Evolutionary conservation across 2,329 filamentous ascomycete species (phyloP), one percentile per base, ranked within the genome.

Genomic region (Pleoardoris graminearum): DNA sequence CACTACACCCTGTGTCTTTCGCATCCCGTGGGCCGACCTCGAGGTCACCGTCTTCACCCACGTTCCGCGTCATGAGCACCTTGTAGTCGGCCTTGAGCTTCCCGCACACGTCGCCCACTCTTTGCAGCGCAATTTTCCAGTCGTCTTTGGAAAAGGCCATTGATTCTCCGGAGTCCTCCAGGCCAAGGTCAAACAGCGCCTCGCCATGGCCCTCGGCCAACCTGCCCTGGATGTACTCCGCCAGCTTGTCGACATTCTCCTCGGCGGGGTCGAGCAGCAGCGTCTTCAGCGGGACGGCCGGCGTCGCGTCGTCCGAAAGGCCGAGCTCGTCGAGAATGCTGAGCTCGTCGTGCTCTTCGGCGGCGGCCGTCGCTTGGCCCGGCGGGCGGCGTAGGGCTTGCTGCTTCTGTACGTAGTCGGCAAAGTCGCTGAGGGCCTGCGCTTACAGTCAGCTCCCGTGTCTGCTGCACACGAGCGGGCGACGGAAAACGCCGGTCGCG

Each of bases 371-470:
- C 5, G 33, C 14, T 25, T 71, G 63, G 50, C 71, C 66, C 14
- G 77, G 72, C 35, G 73, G 71, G 36, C 75, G 75, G 41, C 89
- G 86, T 44, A 87, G 76, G 12, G 86, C 86, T 74, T 97, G 94
- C 72, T 97, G 92, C 72, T 91, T 89, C 74, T 97, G 91, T 60
- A 97, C 94, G 68, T 97, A 97, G 68, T 99, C 94, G 73, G 92
- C 91, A 72, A 99, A 99, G 66, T 97, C 94, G 78, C 89, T 94
- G 50, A 99, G 82, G 11, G 93, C 92, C 84, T 86, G 50, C 14
- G 2, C 25, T 7, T n/a, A 2, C 14, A 2, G n/a, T 36, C 16
- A 36, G 33, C 33, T 36, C 4, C n/a, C 8, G n/a, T 16, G 33
- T 16, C 33, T n/a, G 30, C 14, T 36, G 33, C 5, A n/a, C n/a